Evolutionary conservation across 2,329 filamentous ascomycete genomes (phyloP), one percentile per base, ranked within the genome.

Genomic region (Neonectria ditissima): DNA sequence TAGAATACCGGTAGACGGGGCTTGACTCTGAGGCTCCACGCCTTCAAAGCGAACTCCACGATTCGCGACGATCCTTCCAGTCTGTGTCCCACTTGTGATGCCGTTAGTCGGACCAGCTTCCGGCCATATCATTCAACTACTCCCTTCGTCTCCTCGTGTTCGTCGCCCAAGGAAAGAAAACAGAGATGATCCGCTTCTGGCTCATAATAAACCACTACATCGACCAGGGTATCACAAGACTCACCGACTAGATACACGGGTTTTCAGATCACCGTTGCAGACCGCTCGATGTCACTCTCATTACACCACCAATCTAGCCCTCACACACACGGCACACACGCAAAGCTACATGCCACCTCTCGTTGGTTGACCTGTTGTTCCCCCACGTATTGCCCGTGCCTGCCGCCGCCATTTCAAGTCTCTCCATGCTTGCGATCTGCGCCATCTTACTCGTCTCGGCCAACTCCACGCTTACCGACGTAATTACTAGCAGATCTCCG

Each of bases 401-500:
- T 48, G 32, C 55, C 54, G 41, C 54, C 59, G 47, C 54, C 54
- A 62, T 55, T 58, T 32, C 14, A 55, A 26, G 39, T 37, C 43
- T 61, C 58, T 32, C 58, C 44, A 50, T 52, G 51, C 32, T 24
- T 8, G 7, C n/a, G 24, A 28, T 11, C 32, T 34, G 7, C 14
- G 34, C 16, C 16, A 8, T 16, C 14, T 37, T 41, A 11, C 26
- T 50, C 13, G 32, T 34, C 34, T 63, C 60, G 55, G 60, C 28
- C 41, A 43, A 55, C 26, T 51, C 34, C 4, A 51, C 55, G 55
- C 16, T 50, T 37, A 41, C 55, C 60, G 54, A 58, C 59, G 55
- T 63, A 63, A 59, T 37, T 63, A 34, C 55, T 55, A 41, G 32
- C 60, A 34, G 26, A 63, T 54, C 43, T 54, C 55, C 50, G 60